Percentiles rank a stretch among this genome's conserved stretches.
Evolutionary conservation across 345 rosid species (phyloP).

Genomic region (Jatropha curcas): DNA sequence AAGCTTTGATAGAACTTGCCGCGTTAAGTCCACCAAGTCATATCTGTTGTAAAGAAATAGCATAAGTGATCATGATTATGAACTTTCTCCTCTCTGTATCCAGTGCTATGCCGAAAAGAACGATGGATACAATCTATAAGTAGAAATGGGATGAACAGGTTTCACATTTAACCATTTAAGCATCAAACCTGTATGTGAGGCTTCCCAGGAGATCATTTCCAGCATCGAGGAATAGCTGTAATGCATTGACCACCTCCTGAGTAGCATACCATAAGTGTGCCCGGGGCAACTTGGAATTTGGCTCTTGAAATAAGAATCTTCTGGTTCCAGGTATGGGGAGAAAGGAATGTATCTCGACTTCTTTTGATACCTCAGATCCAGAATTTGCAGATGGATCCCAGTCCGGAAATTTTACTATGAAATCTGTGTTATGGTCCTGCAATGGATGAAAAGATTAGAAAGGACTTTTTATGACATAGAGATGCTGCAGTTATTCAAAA

Average conservation of each 20-base stretch:
- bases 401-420: conserved; percentile 85
- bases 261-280: conserved; percentile 90
- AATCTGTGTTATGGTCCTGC: conserved; percentile 94
- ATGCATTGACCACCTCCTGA: conserved; percentile 55
- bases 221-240: conserved; percentile 62
- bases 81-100: neutral
- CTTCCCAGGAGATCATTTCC: conserved; percentile 67
- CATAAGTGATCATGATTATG: neutral
- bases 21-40: conserved; percentile 84
- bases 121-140: neutral
- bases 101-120: neutral
- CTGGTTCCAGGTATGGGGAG: conserved; percentile 33
- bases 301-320: conserved; percentile 56
- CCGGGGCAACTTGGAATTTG: conserved; percentile 50
- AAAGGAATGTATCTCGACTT: conserved; percentile 31
- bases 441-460: conserved; percentile 30
- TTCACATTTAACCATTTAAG: conserved; percentile 22
- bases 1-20: conserved; percentile 89
- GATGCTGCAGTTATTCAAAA: conserved; percentile 21
- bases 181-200: conserved; percentile 80
- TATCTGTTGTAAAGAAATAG: conserved; percentile 51
- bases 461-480: too few species aligned
- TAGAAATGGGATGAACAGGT: neutral
- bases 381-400: conserved; percentile 68
- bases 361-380: conserved; percentile 29